Evolutionary conservation across 2,329 filamentous ascomycete genomes (phyloP), one percentile per base, ranked within the genome.

Genomic region (Neofusicoccum cordaticola): DNA sequence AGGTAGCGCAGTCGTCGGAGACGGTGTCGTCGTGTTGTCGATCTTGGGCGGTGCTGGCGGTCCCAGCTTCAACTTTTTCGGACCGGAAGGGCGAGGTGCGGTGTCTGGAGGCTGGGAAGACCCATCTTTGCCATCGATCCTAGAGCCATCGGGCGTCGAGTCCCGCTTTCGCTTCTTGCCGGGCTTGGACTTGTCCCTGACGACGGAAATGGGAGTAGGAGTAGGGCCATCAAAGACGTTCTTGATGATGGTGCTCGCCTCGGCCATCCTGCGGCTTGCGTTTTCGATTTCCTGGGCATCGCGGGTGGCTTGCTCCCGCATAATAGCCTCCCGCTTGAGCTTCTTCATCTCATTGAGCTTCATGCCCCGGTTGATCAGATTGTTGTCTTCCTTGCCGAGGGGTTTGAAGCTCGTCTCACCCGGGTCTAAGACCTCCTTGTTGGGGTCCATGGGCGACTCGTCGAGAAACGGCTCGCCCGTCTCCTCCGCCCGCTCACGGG

Each of bases 281-380:
- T 74, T 72, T 62, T 78, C 73, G n/a, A 78, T 71, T 53, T 73
- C 71, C 34, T 73, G 70, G n/a, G 73, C 71, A 57, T 76, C 74
- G 15, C 71, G 73, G 63, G 72, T 82, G 75, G 82, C 86, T 72
- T 80, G 82, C 68, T 80, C 82, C 62, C 77, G 80, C 37, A 80
- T 77, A 68, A 81, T 77, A 5, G 86, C 85, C 74, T 91, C 87
- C 63, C 86, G 82, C 77, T 91, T 91, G 11, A 89, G 78, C 73
- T 90, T 91, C 77, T 91, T 92, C 2, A 90, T 88, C 70, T 91
- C 89, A 72, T 92, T 92, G 27, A 92, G 81, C 71, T 90, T 89
- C 87, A 92, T 90, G 8, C 90, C 90, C 60, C 89, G 84, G 74
- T 92, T 90, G 72, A 87, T 87, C 13, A 88, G 81, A 62, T 86